A percentile compares a stretch with the other conserved stretches of the same genome.
phyloP scores from a whole-genome alignment of 225 moss, liverwort and hornwort species.

The Pleurozium schreberi region DNA sequence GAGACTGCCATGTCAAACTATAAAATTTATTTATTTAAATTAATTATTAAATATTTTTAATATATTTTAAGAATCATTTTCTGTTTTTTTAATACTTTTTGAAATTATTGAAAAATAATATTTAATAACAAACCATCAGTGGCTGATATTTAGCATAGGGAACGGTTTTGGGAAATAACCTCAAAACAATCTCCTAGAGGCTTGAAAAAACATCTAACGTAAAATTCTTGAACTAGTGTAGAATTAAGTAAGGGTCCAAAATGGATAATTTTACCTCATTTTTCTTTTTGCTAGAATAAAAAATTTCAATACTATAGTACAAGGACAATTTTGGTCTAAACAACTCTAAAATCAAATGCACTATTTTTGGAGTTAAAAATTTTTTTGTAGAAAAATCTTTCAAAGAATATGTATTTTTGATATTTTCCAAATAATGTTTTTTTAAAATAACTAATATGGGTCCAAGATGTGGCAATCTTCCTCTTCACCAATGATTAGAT shows the following conservation, averaged over 20 bases:
- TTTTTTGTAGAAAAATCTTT: neutral
- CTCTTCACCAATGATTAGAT: accelerated
- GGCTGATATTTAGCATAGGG: too few species aligned
- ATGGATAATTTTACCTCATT: neutral
- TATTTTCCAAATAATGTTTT: neutral
- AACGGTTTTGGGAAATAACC: too few species aligned
- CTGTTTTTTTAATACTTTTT: too few species aligned
- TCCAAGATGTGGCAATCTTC: neutral
- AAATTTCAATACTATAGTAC: neutral
- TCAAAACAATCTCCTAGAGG: too few species aligned
- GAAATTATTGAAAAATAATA: too few species aligned
- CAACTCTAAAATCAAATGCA: neutral
- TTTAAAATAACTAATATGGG: neutral
- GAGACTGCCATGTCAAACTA: too few species aligned
- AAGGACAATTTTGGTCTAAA: accelerated
- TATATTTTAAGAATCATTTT: too few species aligned
- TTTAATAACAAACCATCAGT: too few species aligned
- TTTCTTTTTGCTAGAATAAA: neutral
- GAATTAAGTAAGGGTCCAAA: neutral
- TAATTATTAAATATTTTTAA: too few species aligned
- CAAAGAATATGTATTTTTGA: neutral
- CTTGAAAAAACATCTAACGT: too few species aligned
- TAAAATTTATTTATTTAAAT: too few species aligned
- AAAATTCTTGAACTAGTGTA: neutral
- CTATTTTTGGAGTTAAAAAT: neutral